Percentiles rank a stretch among this genome's conserved stretches.
Evolutionary conservation across 1,284 basidiomycete species (phyloP).

Genomic region (Austroboletus olivaceoglutinosus): DNA sequence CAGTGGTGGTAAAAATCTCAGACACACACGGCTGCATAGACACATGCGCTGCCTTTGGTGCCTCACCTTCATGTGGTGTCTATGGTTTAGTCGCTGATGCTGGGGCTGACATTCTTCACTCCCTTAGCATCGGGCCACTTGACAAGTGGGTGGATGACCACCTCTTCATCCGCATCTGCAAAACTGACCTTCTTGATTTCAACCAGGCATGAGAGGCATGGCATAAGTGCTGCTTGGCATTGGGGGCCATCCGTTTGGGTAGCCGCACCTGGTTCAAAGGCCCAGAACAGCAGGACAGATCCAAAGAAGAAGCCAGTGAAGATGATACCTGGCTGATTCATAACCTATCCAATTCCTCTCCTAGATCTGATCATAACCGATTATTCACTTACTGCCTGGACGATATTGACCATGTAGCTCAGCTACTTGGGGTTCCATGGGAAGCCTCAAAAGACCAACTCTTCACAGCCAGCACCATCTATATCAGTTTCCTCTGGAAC

Average conservation of each 20-base stretch:
- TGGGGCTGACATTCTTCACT: not conserved
- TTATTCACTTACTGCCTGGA: not conserved
- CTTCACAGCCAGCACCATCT: not conserved
- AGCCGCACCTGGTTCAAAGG: not conserved
- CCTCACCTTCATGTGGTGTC: slow-evolving; percentile 27
- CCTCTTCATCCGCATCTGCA: not conserved
- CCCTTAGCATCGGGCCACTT: not conserved
- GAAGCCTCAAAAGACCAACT: slow-evolving; percentile 12
- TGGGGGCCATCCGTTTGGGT: too few species aligned
- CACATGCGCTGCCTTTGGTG: slow-evolving; percentile 18
- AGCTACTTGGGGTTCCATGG: slow-evolving; percentile 1
- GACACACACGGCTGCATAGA: not conserved
- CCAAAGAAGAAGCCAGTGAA: not conserved
- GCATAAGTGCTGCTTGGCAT: too few species aligned
- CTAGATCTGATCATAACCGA: too few species aligned
- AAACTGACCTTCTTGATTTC: not conserved
- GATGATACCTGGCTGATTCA: too few species aligned
- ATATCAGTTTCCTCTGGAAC: slow-evolving; percentile 10
- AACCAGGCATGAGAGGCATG: not conserved
- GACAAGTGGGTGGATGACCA: slow-evolving; percentile 9
- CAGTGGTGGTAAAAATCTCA: not conserved
- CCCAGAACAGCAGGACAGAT: accelerated
- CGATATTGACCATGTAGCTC: slow-evolving; percentile 1
- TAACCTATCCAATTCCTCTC: too few species aligned
- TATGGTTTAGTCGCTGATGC: slow-evolving; percentile 37